Conservation (phyloP, 805 yeast species). For the Dipodascus geniculatus region DNA sequence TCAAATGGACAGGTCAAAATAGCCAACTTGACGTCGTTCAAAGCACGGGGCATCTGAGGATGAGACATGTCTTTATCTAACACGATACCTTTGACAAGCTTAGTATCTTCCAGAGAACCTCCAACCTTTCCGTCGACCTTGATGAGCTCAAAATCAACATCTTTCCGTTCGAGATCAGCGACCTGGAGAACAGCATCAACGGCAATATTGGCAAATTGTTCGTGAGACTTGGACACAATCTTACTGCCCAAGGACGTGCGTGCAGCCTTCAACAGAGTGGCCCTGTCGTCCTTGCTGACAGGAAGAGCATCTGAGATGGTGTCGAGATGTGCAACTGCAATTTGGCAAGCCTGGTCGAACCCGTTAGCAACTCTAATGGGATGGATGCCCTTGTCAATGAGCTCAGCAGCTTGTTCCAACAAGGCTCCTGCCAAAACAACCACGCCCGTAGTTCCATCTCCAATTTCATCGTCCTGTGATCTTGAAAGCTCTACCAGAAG, state of each 20-base stretch:
- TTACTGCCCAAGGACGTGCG: slow-evolving; percentile 91
- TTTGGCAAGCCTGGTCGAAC: slow-evolving; percentile 90
- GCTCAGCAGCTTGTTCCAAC: slow-evolving; percentile 85
- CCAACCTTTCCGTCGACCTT: slow-evolving; percentile 95
- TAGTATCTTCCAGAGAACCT: slow-evolving; percentile 80
- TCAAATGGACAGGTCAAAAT: slow-evolving; percentile 97
- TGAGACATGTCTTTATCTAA: slow-evolving; percentile 95
- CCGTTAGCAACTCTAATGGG: slow-evolving; percentile 97
- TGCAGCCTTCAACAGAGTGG: slow-evolving; percentile 73
- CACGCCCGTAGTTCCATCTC: slow-evolving; percentile 98
- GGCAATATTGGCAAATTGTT: slow-evolving; percentile 91
- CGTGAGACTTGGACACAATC: slow-evolving; percentile 88
- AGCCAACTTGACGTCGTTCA: slow-evolving; percentile 77
- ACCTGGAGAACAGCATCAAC: slow-evolving; percentile 91
- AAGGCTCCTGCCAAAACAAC: slow-evolving; percentile 93
- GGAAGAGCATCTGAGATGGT: slow-evolving; percentile 55
- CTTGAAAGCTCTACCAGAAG: slow-evolving; percentile 83
- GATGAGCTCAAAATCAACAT: slow-evolving; percentile 93
- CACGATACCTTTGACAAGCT: slow-evolving; percentile 79
- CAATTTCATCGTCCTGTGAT: slow-evolving; percentile 96
- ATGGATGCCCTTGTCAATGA: slow-evolving; percentile 93
- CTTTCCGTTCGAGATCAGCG: slow-evolving; percentile 83
- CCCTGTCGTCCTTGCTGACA: slow-evolving; percentile 34
- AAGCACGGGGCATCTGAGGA: slow-evolving; percentile 89
- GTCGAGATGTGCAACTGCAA: slow-evolving; percentile 73